These are phyloP conservation scores for Casuarina cunninghamiana DNA, from an alignment of 306 rosid genomes.

Conservation along the genomic window DNA sequence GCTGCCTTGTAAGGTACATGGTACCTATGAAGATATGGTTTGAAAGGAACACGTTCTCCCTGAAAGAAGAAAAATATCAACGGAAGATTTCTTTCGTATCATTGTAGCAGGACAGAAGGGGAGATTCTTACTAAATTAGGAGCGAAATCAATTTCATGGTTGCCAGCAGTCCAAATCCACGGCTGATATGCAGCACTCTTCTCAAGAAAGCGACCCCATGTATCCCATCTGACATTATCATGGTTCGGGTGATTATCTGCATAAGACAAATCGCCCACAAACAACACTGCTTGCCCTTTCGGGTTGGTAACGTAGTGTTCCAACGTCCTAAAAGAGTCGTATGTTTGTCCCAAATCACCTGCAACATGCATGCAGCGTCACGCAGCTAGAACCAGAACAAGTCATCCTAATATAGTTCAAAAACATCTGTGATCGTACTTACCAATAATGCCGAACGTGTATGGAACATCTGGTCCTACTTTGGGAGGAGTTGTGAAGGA, in stretches of 20 bases:
- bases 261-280: slow-evolving; percentile 65
- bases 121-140: slow-evolving; percentile 35
- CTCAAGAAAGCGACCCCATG: slow-evolving; percentile 78
- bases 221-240: slow-evolving; percentile 71
- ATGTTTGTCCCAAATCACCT: slow-evolving; percentile 83
- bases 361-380: slow-evolving; percentile 11
- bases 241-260: slow-evolving; percentile 69
- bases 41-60: slow-evolving; percentile 70
- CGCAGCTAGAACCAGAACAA: not conserved
- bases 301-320: slow-evolving; percentile 61
- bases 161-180: slow-evolving; percentile 70
- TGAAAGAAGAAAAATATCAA: slow-evolving; percentile 25
- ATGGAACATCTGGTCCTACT: slow-evolving; percentile 71
- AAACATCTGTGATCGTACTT: not conserved
- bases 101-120: not conserved
- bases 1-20: slow-evolving; percentile 63
- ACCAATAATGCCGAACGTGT: slow-evolving; percentile 77
- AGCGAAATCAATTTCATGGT: slow-evolving; percentile 52
- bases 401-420: not conserved
- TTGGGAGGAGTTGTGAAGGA: slow-evolving; percentile 72
- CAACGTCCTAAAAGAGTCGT: slow-evolving; percentile 58
- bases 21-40: slow-evolving; percentile 58
- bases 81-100: no score
- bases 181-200: slow-evolving; percentile 76
- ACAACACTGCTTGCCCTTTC: slow-evolving; percentile 53